Evolutionary conservation across 2,329 filamentous ascomycete genomes (phyloP).

Genomic region (Fusarium marasasianum): DNA sequence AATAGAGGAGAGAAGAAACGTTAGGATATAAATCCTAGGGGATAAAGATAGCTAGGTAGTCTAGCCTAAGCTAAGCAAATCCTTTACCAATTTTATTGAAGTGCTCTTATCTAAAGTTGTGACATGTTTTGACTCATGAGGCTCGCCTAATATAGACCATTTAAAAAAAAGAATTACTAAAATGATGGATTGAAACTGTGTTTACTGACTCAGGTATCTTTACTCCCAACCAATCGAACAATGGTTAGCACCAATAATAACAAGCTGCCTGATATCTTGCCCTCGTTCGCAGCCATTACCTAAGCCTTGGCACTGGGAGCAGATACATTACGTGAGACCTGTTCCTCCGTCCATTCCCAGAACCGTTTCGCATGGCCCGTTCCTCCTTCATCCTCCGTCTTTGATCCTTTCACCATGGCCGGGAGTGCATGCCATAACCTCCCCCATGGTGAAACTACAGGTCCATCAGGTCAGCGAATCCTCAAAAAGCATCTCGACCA

Average conservation of each 20-base stretch:
- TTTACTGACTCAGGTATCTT: too few relatives aligned
- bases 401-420: constrained; percentile 43
- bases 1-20: rapidly evolving
- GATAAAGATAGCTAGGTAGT: neutral
- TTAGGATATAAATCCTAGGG: rapidly evolving
- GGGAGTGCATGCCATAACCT: constrained; percentile 44
- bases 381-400: constrained; percentile 47
- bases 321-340: neutral
- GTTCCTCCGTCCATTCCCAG: constrained; percentile 52
- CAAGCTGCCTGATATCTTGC: rapidly evolving
- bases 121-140: rapidly evolving
- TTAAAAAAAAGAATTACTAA: too few relatives aligned
- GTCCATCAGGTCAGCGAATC: neutral
- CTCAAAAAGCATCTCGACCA: neutral
- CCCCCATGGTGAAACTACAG: constrained; percentile 51
- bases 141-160: too few relatives aligned
- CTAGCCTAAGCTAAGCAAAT: neutral
- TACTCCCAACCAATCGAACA: rapidly evolving
- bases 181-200: rapidly evolving
- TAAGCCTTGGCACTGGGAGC: neutral
- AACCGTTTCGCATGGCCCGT: constrained; percentile 47
- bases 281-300: neutral
- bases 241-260: rapidly evolving
- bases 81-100: neutral
- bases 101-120: rapidly evolving